These are phyloP conservation scores for Actinomucor elegans DNA, from an alignment of 371 early-diverging fungal genomes.

Conservation along the genomic window DNA sequence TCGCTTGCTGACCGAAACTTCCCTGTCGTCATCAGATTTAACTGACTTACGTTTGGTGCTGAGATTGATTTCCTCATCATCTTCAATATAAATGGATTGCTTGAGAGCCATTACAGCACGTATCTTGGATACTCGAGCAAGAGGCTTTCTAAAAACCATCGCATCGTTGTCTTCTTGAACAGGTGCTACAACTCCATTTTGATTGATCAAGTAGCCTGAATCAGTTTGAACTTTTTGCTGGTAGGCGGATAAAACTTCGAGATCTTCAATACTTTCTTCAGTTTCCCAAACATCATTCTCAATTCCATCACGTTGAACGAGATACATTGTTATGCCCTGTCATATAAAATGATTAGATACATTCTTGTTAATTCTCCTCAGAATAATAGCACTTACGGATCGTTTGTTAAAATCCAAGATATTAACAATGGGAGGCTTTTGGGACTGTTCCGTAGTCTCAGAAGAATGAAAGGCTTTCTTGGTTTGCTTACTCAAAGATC, in stretches of 20 bases:
- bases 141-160: not conserved
- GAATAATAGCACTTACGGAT: not conserved
- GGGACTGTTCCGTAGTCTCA: not conserved
- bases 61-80: constrained; percentile 5
- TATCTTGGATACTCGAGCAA: constrained; percentile 26
- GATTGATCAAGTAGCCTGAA: constrained; percentile 15
- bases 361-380: no score
- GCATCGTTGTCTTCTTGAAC: not conserved
- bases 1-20: not conserved
- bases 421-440: not conserved
- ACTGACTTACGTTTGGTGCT: constrained; percentile 2
- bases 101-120: constrained; percentile 35
- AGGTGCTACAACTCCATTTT: not conserved
- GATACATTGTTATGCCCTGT: constrained; percentile 9
- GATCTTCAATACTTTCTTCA: constrained; percentile 2
- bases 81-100: not conserved
- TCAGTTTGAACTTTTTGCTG: constrained; percentile 10
- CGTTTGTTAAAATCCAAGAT: constrained; percentile 7
- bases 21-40: not conserved
- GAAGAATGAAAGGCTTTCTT: not conserved
- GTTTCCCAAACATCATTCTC: constrained; percentile 4
- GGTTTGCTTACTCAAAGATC: no score
- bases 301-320: constrained; percentile 10
- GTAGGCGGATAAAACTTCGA: constrained; percentile 4
- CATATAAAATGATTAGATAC: not conserved